These are phyloP conservation scores for Chrysanthemum makinoi DNA, from an alignment of 129 eudicot genomes.

Conservation along the genomic window DNA sequence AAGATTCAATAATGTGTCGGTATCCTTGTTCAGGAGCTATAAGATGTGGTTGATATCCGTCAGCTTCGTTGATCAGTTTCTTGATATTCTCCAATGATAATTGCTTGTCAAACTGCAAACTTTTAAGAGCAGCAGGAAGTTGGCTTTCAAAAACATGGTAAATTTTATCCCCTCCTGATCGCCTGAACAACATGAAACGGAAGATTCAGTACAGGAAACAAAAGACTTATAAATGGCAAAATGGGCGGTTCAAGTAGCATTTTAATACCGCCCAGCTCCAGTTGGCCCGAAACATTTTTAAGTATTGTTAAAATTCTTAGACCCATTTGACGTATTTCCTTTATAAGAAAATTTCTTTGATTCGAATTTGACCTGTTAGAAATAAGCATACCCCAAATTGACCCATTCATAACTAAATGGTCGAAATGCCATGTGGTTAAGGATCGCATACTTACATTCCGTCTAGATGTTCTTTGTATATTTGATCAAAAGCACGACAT, in stretches of 20 bases:
- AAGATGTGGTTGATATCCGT: slow-evolving; percentile 45
- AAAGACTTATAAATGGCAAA: too few species aligned
- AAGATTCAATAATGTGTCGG: slow-evolving; percentile 47
- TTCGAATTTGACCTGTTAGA: background rate
- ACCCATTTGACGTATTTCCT: too few species aligned
- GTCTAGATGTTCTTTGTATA: slow-evolving; percentile 47
- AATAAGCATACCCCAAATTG: background rate
- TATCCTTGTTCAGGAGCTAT: slow-evolving; percentile 56
- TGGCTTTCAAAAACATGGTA: slow-evolving; percentile 79
- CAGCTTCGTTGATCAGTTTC: slow-evolving; percentile 42
- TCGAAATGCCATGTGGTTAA: background rate
- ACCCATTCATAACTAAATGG: background rate
- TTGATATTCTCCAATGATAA: slow-evolving; percentile 39
- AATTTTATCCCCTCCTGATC: slow-evolving; percentile 78
- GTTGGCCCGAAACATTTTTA: too few species aligned
- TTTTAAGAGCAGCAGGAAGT: slow-evolving; percentile 70
- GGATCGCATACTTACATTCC: slow-evolving; percentile 36
- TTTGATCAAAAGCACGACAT: slow-evolving; percentile 45
- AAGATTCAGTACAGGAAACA: too few species aligned
- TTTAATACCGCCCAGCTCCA: too few species aligned
- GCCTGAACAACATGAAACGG: too few species aligned
- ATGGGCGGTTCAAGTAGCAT: too few species aligned
- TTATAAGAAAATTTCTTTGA: too few species aligned
- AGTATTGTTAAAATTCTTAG: too few species aligned
- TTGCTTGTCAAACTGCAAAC: slow-evolving; percentile 65